These are phyloP conservation scores for Botrytis paeoniae DNA, from an alignment of 2,329 filamentous ascomycete genomes.

Conservation along the genomic window DNA sequence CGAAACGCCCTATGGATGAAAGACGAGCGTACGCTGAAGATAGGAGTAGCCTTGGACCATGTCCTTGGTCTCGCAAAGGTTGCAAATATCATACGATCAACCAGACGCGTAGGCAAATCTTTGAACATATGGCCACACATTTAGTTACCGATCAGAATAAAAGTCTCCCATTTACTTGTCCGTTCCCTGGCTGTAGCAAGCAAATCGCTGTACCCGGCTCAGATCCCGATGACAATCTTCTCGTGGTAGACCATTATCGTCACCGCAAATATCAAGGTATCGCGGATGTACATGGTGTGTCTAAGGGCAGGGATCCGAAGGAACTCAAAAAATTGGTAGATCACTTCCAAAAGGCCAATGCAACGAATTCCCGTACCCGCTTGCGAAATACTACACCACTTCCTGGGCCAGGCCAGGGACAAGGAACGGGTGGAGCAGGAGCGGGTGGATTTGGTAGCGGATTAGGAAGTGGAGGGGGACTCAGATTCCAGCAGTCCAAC, in stretches of 20 bases:
- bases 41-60: neutral
- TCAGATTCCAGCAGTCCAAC: neutral
- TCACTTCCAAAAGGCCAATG: constrained; percentile 7
- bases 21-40: neutral
- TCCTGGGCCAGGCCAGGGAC: neutral
- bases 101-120: neutral
- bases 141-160: neutral
- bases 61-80: neutral
- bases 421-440: neutral
- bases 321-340: neutral
- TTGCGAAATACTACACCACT: neutral
- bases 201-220: neutral
- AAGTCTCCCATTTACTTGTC: neutral
- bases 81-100: neutral
- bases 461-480: neutral
- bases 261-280: neutral
- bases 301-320: neutral
- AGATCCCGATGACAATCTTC: neutral
- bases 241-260: constrained; percentile 6
- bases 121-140: neutral
- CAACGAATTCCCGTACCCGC: neutral
- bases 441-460: no score
- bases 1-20: neutral
- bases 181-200: constrained; percentile 5
- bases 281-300: neutral